These are phyloP conservation scores for Phyllostachys edulis DNA, from an alignment of 176 grass and related monocot genomes.

Conservation along the genomic window DNA sequence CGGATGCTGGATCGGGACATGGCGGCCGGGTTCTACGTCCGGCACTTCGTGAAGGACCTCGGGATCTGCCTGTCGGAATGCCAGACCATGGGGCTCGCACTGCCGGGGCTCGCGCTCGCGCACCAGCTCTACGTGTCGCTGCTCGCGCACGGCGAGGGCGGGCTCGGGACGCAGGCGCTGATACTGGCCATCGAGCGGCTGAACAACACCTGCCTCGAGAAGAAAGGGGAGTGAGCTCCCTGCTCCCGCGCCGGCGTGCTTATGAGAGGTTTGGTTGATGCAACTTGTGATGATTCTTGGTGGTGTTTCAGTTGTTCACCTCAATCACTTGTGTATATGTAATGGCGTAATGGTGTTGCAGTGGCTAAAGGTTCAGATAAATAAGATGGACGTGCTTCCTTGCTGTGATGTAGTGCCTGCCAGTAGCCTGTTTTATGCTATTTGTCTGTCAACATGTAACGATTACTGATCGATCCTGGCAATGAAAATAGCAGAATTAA, in stretches of 20 bases:
- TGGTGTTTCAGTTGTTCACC: conserved; percentile 9
- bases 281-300: background rate
- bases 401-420: background rate
- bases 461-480: background rate
- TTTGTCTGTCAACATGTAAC: background rate
- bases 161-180: conserved; percentile 79
- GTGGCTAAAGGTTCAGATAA: background rate
- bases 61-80: conserved; percentile 92
- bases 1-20: conserved; percentile 89
- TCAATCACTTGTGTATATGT: background rate
- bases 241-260: background rate
- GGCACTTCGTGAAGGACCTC: conserved; percentile 95
- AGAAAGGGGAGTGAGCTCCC: conserved; percentile 26
- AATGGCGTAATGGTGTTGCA: background rate
- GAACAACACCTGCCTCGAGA: conserved; percentile 82
- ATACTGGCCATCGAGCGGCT: conserved; percentile 77
- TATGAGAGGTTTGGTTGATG: background rate
- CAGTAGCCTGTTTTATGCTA: background rate
- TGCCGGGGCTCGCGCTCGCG: conserved; percentile 84
- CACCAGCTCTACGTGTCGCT: conserved; percentile 88
- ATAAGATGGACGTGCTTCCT: conserved; percentile 27
- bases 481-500: background rate
- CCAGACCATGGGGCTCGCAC: conserved; percentile 86
- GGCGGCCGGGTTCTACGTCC: conserved; percentile 87
- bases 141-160: conserved; percentile 77